Conservation (phyloP, 257 asterid genomes). For the Hygrophila difformis region DNA sequence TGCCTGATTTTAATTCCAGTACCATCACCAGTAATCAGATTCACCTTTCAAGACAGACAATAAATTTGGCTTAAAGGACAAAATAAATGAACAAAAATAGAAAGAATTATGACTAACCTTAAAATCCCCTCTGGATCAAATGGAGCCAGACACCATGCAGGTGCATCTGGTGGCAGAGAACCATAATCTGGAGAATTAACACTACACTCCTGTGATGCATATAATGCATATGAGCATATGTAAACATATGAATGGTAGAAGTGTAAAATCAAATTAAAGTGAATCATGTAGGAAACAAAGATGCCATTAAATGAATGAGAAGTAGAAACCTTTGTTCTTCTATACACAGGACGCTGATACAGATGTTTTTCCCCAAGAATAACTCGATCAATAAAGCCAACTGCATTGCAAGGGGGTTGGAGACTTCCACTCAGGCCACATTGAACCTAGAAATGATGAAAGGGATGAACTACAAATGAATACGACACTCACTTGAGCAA, state of each 20-base stretch:
- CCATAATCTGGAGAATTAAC: slow-evolving; percentile 89
- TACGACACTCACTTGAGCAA: too few species aligned
- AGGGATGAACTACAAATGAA: not conserved
- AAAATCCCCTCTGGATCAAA: slow-evolving; percentile 92
- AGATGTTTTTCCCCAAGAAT: slow-evolving; percentile 77
- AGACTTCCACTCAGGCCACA: slow-evolving; percentile 80
- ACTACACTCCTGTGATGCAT: slow-evolving; percentile 63
- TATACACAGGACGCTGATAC: slow-evolving; percentile 79
- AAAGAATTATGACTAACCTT: slow-evolving; percentile 37
- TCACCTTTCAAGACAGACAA: not conserved
- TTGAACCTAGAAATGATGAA: slow-evolving; percentile 44
- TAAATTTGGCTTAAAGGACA: slow-evolving; percentile 3
- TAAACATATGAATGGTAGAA: not conserved
- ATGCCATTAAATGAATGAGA: slow-evolving; percentile 3
- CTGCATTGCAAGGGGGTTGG: slow-evolving; percentile 90
- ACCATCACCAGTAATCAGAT: slow-evolving; percentile 3
- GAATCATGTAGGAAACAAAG: slow-evolving; percentile 12
- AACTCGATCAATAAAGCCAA: slow-evolving; percentile 72
- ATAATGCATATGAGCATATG: not conserved
- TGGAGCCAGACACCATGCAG: slow-evolving; percentile 91
- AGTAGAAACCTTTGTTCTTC: slow-evolving; percentile 65
- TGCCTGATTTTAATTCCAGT: not conserved
- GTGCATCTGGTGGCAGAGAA: slow-evolving; percentile 66
- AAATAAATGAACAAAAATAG: slow-evolving; percentile 5
- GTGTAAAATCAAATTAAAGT: not conserved